Base-by-base conservation (phyloP, 2,329 filamentous ascomycete species). In the Colletotrichum eremochloae region DNA sequence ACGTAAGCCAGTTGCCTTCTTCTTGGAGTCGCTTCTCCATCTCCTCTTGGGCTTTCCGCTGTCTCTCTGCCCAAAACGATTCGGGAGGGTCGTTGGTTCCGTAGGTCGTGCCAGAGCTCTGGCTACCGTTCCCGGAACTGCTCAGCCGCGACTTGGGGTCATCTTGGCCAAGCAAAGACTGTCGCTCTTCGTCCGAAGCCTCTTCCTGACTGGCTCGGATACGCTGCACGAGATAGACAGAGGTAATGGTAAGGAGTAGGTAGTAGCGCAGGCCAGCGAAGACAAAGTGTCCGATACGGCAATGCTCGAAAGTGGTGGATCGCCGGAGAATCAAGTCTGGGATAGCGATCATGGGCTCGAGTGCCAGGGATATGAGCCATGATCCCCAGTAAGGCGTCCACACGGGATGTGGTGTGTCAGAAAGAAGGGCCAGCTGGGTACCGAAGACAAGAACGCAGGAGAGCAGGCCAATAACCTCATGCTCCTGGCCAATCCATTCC, bases 1-100 rank as follows among this genome's bases (percentile, higher is more conserved):
- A 96, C 55, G 89, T 88, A 75, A 93, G 87, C 93, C 93, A 96
- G 74, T 91, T 94, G 1, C 93, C 93, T 71, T 92, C 89, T 74
- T 92, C 89, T 78, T 92, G 87, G n/a, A 95, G 85, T 3, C 91
- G 89, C 80, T 94, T 92, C 74, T 90, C 84, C 84, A 89, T 91
- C 74, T 82, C 87, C 80, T 87, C 90, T 78, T 83, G 88, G 61
- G 82, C 87, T 78, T 85, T 85, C 52, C 87, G 84, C 77, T 88
- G 83, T 60, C 81, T 85, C 70, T 82, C 86, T 78, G 86, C 87
- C 86, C 84, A 91, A 55, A 79, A 86, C 77, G 81, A 89, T 76
- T 92, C 89, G 1, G 83, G 80, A 20, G 78, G 80, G 64, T 82
- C 81, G 75, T 84, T 83, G 63, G 84, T 81, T 46, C 86, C 85